Evolutionary conservation across 1,284 basidiomycete species (phyloP).

Genomic region (Sanghuangporus weigelae): DNA sequence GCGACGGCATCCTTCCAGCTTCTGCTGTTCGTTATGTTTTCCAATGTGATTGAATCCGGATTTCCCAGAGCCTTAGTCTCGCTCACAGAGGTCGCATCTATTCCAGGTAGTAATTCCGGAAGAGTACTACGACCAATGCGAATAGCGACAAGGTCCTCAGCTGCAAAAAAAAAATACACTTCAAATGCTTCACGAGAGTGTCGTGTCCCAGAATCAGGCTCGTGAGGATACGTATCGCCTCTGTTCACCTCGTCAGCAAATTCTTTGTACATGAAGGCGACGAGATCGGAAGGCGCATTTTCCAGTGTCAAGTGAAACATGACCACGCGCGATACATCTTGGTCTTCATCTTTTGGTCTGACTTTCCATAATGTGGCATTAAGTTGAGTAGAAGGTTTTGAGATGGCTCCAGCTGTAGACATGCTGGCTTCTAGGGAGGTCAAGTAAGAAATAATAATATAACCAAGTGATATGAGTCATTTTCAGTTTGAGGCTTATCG

Average conservation of each 20-base stretch:
- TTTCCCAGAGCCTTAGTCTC: conserved; percentile 29
- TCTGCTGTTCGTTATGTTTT: conserved; percentile 41
- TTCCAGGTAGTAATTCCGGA: neutral
- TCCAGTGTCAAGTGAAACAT: conserved; percentile 12
- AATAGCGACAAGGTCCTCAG: conserved; percentile 72
- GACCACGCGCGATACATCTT: neutral
- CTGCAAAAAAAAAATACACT: conserved; percentile 71
- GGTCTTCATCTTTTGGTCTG: neutral
- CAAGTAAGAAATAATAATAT: neutral
- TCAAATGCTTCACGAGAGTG: conserved; percentile 55
- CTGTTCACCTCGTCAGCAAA: conserved; percentile 74
- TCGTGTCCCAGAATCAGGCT: conserved; percentile 36
- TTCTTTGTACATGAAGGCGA: conserved; percentile 37
- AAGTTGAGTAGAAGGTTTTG: neutral
- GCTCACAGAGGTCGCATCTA: conserved; percentile 21
- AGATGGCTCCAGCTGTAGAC: conserved; percentile 11
- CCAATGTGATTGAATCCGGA: conserved; percentile 31
- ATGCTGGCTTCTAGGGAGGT: neutral
- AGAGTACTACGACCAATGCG: conserved; percentile 26
- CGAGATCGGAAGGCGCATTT: neutral
- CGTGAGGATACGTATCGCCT: conserved; percentile 83
- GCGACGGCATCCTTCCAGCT: conserved; percentile 66
- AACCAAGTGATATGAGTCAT: neutral
- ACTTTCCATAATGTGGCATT: conserved; percentile 8
- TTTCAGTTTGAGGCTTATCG: neutral